phyloP scores from a whole-genome alignment of 345 rosid genomes.

The Citrus unshiu region DNA sequence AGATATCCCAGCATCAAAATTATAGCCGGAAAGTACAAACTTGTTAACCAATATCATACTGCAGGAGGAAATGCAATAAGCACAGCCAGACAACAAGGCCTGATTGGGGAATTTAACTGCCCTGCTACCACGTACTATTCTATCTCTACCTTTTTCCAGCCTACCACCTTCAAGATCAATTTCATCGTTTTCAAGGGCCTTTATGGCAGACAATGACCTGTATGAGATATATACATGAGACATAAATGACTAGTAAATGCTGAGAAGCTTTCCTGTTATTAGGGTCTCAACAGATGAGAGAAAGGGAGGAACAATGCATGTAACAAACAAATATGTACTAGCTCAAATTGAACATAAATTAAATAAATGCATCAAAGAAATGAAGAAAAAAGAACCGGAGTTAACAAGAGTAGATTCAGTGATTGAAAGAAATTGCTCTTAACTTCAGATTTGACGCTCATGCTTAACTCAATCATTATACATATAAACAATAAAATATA shows the following conservation, averaged over 20 bases:
- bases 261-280: neutral
- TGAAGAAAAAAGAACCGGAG: neutral
- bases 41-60: conserved; percentile 96
- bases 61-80: conserved; percentile 95
- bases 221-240: conserved; percentile 12
- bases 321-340: neutral
- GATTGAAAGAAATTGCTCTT: neutral
- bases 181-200: conserved; percentile 54
- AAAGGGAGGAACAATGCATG: neutral
- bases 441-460: neutral
- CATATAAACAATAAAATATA: neutral
- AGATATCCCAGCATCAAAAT: conserved; percentile 89
- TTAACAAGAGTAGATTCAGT: neutral
- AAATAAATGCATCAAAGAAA: conserved; percentile 5
- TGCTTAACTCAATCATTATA: neutral
- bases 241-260: neutral
- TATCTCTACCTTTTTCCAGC: conserved; percentile 55
- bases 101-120: conserved; percentile 54
- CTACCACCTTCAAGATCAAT: conserved; percentile 84
- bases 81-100: conserved; percentile 83
- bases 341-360: neutral
- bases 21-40: conserved; percentile 89
- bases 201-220: conserved; percentile 57
- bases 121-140: conserved; percentile 34
- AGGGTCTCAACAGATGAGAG: neutral